Base-by-base conservation (phyloP, 1,139 yeast genomes). In the Pichiaceae sp. region DNA sequence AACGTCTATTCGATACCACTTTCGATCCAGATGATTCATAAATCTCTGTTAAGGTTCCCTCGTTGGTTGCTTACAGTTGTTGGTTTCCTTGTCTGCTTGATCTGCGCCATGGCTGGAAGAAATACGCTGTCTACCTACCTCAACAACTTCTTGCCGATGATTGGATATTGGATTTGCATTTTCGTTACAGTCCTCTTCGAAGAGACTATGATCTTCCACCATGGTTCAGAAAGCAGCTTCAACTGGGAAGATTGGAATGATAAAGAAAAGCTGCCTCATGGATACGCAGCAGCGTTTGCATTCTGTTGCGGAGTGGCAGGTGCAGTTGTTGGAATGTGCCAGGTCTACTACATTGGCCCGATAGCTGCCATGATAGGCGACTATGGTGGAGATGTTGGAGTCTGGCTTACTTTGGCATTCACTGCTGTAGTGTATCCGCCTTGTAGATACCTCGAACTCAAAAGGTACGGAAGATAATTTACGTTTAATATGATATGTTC, bases 161-260 rank as follows among this genome's bases (percentile, higher is more conserved):
- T 84, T 41, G 93, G 93, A 1, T 84, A 84, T 60, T 84, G 95
- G 95, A 70, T 81, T 38, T 75, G 86, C 37, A 81, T 84, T 64
- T 84, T 82, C 57, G 76, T 80, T 49, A 70, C 74, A 24, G 59
- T 83, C 35, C 57, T 83, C 35, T 48, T 81, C 2, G 83, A 81
- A 47, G 95, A 84, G 52, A 80, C 81, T 48, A 38, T 67, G 6
- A 66, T 83, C 18, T 83, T 83, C 60, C 69, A 93, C 52, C 19
- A 15, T 5, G 14, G 23, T 6, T 20, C 24, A 6, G 5, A 21
- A 4, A 26, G 16, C 9, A 28, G 18, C 11, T 83, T 83, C 61
- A 74, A 78, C 54, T 67, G 75, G 47, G 69, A 64, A 34, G 72
- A 69, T 44, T 78, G 75, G 66, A 59, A 70, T 42, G 72, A 76